Evolutionary conservation across 495 filamentous ascomycete species (phyloP).

Genomic region (Xylaria palmicola): DNA sequence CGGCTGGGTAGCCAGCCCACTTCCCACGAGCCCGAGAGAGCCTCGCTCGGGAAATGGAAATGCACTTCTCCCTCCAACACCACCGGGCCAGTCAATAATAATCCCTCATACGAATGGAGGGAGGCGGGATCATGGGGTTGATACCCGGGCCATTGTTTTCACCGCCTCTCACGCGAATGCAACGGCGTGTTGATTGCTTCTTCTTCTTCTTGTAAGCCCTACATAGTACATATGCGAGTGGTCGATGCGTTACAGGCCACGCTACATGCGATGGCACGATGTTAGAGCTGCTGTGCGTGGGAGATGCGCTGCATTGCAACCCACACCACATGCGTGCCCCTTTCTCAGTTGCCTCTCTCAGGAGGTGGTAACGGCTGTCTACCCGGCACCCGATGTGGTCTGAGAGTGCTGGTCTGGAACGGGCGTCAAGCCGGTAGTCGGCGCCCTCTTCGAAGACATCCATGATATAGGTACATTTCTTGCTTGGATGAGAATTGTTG

Average conservation of each 20-base stretch:
- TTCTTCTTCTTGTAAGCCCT: conserved; percentile 4
- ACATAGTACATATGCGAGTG: conserved; percentile 6
- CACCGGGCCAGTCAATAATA: conserved; percentile 12
- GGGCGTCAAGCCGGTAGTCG: too few species aligned
- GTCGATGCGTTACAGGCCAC: background rate
- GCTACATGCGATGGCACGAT: background rate
- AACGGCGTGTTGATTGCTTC: background rate
- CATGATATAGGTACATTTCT: too few species aligned
- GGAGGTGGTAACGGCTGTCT: background rate
- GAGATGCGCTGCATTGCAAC: conserved; percentile 6
- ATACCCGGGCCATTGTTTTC: background rate
- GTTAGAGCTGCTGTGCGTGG: background rate
- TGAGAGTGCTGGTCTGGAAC: background rate
- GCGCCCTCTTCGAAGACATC: too few species aligned
- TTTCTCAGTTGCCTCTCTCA: background rate
- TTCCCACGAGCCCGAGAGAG: background rate
- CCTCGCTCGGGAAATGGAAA: background rate
- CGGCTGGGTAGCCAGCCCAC: background rate
- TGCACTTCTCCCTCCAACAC: background rate
- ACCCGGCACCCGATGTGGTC: background rate
- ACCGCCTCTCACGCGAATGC: background rate
- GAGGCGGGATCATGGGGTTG: background rate
- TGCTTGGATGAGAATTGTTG: too few species aligned
- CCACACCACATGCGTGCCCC: background rate
- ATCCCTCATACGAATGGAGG: background rate